Conservation (phyloP, 768 basidiomycete species). For the Suillus subalutaceus region DNA sequence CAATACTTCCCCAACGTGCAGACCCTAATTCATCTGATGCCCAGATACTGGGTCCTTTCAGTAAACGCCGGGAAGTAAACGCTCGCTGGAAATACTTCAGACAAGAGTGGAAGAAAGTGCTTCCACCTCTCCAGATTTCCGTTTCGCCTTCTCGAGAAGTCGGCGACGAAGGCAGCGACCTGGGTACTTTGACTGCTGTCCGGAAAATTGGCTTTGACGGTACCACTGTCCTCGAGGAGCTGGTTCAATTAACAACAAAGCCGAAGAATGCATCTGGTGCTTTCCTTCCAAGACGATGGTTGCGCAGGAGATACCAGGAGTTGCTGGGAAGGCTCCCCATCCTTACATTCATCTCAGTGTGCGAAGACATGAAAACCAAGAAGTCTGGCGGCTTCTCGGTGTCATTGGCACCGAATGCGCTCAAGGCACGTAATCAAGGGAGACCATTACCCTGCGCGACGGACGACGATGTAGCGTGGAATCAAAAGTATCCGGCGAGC, state of each 20-base stretch:
- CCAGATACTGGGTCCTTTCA: slow-evolving; percentile 61
- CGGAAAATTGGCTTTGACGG: slow-evolving; percentile 47
- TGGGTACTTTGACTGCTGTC: slow-evolving; percentile 29
- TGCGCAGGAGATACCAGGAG: slow-evolving; percentile 56
- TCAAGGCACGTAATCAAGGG: slow-evolving; percentile 20
- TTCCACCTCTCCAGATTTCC: slow-evolving; percentile 61
- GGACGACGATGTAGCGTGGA: slow-evolving; percentile 40
- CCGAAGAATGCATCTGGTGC: slow-evolving; percentile 26
- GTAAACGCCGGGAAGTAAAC: slow-evolving; percentile 76
- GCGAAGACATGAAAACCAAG: slow-evolving; percentile 6
- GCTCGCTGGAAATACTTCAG: slow-evolving; percentile 68
- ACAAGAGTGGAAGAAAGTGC: slow-evolving; percentile 53
- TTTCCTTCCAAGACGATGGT: slow-evolving; percentile 29
- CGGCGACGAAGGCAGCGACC: slow-evolving; percentile 12
- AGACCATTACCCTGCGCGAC: slow-evolving; percentile 27
- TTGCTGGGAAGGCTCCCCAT: slow-evolving; percentile 66
- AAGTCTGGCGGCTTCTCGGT: slow-evolving; percentile 30
- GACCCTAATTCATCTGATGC: slow-evolving; percentile 62
- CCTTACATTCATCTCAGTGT: slow-evolving; percentile 38
- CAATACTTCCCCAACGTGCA: slow-evolving; percentile 58
- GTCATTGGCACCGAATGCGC: slow-evolving; percentile 34
- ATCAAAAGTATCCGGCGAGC: slow-evolving; percentile 16
- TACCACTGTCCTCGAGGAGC: slow-evolving; percentile 44
- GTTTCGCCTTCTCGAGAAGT: slow-evolving; percentile 20
- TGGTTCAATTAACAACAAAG: slow-evolving; percentile 46